A percentile compares a stretch with the other conserved stretches of the same genome.
Conservation (phyloP, 768 basidiomycete genomes). For the Strobilomyces echinocephalus region DNA sequence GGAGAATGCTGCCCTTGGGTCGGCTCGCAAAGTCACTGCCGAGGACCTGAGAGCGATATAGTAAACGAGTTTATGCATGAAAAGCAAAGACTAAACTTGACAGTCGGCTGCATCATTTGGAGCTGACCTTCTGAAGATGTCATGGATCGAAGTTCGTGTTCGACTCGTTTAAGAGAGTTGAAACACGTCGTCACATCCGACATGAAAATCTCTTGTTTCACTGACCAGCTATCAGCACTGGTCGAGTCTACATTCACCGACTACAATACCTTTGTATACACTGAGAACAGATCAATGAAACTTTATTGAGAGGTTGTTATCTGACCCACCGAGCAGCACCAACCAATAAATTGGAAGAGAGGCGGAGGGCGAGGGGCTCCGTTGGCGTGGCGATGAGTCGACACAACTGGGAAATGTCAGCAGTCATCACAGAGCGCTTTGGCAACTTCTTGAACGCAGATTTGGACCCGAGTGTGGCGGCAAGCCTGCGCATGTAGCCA, state of each 20-base stretch:
- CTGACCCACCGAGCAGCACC: constrained; percentile 74
- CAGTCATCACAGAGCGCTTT: constrained; percentile 75
- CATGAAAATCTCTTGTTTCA: constrained; percentile 80
- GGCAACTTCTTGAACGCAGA: constrained; percentile 83
- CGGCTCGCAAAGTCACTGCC: constrained; percentile 47
- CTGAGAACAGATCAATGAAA: constrained; percentile 21
- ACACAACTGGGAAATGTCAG: constrained; percentile 80
- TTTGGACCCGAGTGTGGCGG: constrained; percentile 84
- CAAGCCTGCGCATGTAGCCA: constrained; percentile 55
- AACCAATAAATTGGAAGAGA: constrained; percentile 86
- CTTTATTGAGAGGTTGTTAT: not conserved
- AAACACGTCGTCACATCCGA: constrained; percentile 78
- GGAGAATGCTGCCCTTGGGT: constrained; percentile 44
- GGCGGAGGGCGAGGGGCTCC: constrained; percentile 80
- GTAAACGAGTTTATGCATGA: not conserved
- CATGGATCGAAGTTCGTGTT: constrained; percentile 56
- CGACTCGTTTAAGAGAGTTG: constrained; percentile 70
- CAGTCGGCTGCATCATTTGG: constrained; percentile 66
- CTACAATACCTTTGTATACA: constrained; percentile 44
- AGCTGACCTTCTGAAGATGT: constrained; percentile 47
- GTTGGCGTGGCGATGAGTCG: constrained; percentile 74
- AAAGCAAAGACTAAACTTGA: constrained; percentile 43
- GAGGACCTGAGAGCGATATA: constrained; percentile 37
- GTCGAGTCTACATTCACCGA: not conserved
- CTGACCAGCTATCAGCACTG: constrained; percentile 33